Evolutionary conservation across 371 early-diverging fungal genomes (phyloP).

Genomic region (Sporodiniella umbellata): DNA sequence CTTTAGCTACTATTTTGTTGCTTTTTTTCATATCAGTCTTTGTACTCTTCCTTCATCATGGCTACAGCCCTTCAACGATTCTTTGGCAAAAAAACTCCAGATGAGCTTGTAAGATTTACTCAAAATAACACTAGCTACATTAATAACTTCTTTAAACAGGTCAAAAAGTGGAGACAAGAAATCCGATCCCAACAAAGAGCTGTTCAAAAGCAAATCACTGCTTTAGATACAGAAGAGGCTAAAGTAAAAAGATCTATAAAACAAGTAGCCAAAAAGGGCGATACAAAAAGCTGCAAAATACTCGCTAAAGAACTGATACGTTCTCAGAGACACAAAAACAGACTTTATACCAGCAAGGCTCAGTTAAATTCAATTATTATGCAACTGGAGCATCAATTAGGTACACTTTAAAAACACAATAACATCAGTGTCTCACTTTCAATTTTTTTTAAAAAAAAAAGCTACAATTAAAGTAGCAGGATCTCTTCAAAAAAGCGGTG

Average conservation of each 20-base stretch:
- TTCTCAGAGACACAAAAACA: conserved; percentile 74
- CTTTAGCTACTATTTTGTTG: neutral
- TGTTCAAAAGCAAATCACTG: conserved; percentile 81
- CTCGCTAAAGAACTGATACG: conserved; percentile 87
- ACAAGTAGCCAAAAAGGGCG: conserved; percentile 85
- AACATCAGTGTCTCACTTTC: neutral
- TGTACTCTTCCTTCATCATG: conserved; percentile 15
- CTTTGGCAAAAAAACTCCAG: conserved; percentile 64
- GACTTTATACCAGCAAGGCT: conserved; percentile 86
- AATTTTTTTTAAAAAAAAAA: conserved; percentile 12
- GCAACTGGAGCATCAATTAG: conserved; percentile 88
- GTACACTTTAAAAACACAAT: conserved; percentile 35
- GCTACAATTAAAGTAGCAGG: conserved; percentile 89
- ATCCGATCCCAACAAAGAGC: conserved; percentile 85
- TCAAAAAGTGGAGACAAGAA: conserved; percentile 86
- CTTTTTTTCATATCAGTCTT: conserved; percentile 1
- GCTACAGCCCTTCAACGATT: conserved; percentile 53
- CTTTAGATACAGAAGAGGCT: conserved; percentile 78
- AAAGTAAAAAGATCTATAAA: conserved; percentile 82
- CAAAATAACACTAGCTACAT: neutral
- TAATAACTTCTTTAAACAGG: conserved; percentile 48
- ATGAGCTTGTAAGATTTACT: conserved; percentile 49
- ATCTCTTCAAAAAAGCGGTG: conserved; percentile 80
- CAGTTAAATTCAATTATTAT: conserved; percentile 89
- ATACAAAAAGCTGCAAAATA: conserved; percentile 70